These are phyloP conservation scores for Cryptococcus depauperatus DNA, from an alignment of 1,284 basidiomycete genomes.

Conservation along the genomic window DNA sequence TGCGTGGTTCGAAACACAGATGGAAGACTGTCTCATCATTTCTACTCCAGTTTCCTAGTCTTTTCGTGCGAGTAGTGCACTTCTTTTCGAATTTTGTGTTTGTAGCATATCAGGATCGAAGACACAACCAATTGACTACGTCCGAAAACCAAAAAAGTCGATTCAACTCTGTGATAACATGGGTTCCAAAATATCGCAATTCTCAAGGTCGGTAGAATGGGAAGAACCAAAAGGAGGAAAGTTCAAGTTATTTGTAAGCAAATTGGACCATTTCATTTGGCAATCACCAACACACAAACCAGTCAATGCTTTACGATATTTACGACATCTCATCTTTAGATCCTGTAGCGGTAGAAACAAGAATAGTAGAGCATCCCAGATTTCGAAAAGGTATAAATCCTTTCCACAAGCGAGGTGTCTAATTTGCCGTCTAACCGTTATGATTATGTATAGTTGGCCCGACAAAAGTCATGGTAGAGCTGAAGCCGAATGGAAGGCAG, in stretches of 20 bases:
- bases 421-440: not conserved
- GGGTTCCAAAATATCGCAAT: no score
- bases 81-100: no score
- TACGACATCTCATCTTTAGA: constrained; percentile 4
- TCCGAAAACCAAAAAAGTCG: no score
- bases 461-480: constrained; percentile 4
- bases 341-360: constrained; percentile 4
- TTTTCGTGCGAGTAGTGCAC: no score
- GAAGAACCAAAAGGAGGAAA: not conserved
- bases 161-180: no score
- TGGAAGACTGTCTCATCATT: no score
- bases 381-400: constrained; percentile 5
- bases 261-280: not conserved
- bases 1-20: no score
- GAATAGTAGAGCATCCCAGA: constrained; percentile 5
- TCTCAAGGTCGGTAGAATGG: no score
- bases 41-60: no score
- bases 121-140: no score
- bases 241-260: not conserved
- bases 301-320: constrained; percentile 12
- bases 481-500: constrained; percentile 8
- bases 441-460: constrained; percentile 1
- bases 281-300: not conserved
- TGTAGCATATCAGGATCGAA: no score
- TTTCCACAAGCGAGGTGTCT: no score